Evolutionary conservation across 2,329 filamentous ascomycete species (phyloP).

Genomic region (Exophiala xenobiotica): DNA sequence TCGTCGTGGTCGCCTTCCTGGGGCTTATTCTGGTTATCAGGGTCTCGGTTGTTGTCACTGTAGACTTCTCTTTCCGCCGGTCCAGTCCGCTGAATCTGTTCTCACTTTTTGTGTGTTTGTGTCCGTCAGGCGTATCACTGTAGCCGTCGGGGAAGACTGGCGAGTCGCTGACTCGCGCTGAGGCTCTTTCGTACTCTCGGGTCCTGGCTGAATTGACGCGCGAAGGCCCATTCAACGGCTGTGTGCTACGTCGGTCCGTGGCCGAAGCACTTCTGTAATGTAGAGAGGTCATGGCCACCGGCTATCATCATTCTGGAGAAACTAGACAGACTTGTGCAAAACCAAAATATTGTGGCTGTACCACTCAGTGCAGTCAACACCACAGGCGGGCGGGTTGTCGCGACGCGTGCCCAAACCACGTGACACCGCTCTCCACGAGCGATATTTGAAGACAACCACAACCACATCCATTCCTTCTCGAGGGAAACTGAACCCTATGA

Average conservation of each 20-base stretch:
- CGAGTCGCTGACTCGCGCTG: conserved; percentile 23
- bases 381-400: no score
- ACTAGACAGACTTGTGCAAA: no score
- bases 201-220: conserved; percentile 30
- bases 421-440: no score
- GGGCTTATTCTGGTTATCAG: conserved; percentile 54
- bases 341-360: no score
- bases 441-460: no score
- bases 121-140: conserved; percentile 25
- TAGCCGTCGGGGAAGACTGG: conserved; percentile 22
- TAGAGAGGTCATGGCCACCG: conserved; percentile 26
- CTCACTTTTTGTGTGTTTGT: conserved; percentile 21
- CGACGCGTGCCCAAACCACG: no score
- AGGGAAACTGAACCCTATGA: no score
- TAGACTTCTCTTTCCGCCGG: conserved; percentile 37
- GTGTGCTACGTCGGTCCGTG: conserved; percentile 27
- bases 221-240: conserved; percentile 21
- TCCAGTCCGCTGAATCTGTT: conserved; percentile 28
- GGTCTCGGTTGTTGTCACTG: conserved; percentile 39
- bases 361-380: no score
- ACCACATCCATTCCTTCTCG: no score
- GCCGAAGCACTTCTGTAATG: conserved; percentile 32
- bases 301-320: conserved; percentile 12
- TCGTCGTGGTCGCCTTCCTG: conserved; percentile 41
- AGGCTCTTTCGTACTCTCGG: conserved; percentile 25